phyloP scores from a whole-genome alignment of 495 filamentous ascomycete species.

The Podospora conica region DNA sequence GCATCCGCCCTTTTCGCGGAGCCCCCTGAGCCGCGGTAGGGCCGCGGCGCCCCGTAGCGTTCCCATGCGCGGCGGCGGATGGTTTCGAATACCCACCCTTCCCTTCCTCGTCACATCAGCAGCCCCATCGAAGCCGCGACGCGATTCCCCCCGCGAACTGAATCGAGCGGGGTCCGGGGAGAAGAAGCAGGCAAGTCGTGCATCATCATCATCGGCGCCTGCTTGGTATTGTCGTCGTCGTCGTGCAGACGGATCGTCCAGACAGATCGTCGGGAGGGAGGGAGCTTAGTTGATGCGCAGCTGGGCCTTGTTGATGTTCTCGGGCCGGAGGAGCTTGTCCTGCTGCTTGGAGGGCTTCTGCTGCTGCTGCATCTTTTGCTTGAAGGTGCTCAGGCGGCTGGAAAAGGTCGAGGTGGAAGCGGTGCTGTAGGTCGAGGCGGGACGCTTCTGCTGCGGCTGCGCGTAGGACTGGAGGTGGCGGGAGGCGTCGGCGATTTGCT shows the following conservation, averaged over 20 bases:
- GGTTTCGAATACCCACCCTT: neutral
- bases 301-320: constrained; percentile 10
- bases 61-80: neutral
- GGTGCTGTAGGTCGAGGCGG: constrained; percentile 13
- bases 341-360: constrained; percentile 4
- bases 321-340: neutral
- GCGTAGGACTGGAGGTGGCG: constrained; percentile 1
- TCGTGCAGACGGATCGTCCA: neutral
- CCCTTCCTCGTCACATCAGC: neutral
- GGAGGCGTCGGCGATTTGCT: constrained; percentile 3
- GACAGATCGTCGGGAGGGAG: neutral
- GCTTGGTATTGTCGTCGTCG: neutral
- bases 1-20: neutral
- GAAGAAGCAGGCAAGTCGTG: neutral
- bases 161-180: neutral
- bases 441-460: neutral
- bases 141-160: neutral
- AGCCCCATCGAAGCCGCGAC: neutral
- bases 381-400: constrained; percentile 19
- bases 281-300: constrained; percentile 18
- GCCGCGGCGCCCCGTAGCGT: neutral
- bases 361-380: constrained; percentile 16
- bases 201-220: neutral
- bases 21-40: neutral
- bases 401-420: constrained; percentile 13